Conservation (phyloP, 352 stramenopile species). For the Pythium folliculosum region DNA sequence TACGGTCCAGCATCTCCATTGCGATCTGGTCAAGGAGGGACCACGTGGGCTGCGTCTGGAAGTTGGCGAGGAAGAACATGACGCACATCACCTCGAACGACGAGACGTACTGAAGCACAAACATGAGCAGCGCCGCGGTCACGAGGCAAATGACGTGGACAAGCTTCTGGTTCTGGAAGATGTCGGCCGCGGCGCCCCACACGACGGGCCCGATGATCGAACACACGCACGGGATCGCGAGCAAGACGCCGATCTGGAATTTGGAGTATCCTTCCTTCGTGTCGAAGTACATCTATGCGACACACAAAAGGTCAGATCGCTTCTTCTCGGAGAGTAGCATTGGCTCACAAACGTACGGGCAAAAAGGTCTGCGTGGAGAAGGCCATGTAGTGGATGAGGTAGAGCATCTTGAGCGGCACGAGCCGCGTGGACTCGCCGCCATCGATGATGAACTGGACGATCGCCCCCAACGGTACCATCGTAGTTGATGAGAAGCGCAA, state of each 20-base stretch:
- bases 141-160: slow-evolving; percentile 67
- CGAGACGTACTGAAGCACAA: slow-evolving; percentile 59
- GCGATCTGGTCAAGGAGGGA: slow-evolving; percentile 67
- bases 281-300: slow-evolving; percentile 57
- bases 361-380: slow-evolving; percentile 74
- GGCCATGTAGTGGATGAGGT: slow-evolving; percentile 64
- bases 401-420: slow-evolving; percentile 74
- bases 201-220: slow-evolving; percentile 68
- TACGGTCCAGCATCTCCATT: slow-evolving; percentile 60
- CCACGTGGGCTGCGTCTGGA: slow-evolving; percentile 65
- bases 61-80: slow-evolving; percentile 76
- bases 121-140: slow-evolving; percentile 64
- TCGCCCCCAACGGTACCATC: neutral
- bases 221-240: slow-evolving; percentile 67
- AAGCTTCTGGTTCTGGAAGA: slow-evolving; percentile 64
- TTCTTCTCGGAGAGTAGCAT: neutral
- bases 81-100: slow-evolving; percentile 72
- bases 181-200: slow-evolving; percentile 62
- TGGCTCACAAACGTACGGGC: slow-evolving; percentile 31
- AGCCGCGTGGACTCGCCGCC: slow-evolving; percentile 60
- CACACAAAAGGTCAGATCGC: neutral
- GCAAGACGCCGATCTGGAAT: slow-evolving; percentile 77
- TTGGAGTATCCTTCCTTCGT: slow-evolving; percentile 58
- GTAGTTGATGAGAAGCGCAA: neutral
- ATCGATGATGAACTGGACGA: slow-evolving; percentile 49